Conservation (phyloP, 2,329 filamentous ascomycete species). For the Periglandula ipomoeae region DNA sequence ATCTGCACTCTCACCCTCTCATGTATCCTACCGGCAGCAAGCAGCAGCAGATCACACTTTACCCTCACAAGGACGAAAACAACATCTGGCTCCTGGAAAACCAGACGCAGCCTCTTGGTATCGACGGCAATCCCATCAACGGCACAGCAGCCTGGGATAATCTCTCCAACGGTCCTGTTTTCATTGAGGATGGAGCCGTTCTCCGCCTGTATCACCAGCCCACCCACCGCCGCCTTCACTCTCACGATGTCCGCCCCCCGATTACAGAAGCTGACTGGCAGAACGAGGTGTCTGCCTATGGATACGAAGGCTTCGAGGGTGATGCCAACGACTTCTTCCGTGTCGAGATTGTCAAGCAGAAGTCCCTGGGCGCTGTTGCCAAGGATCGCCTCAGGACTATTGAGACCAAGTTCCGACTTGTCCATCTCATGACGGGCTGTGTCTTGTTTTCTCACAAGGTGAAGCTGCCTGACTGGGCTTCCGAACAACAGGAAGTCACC, state of each 20-base stretch:
- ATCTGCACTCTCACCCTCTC: constrained; percentile 89
- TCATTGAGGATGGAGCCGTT: constrained; percentile 70
- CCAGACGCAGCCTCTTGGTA: constrained; percentile 79
- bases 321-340: constrained; percentile 96
- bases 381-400: constrained; percentile 87
- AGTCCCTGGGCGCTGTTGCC: constrained; percentile 69
- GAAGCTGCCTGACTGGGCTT: constrained; percentile 96
- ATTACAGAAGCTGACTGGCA: constrained; percentile 89
- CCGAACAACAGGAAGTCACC: constrained; percentile 97
- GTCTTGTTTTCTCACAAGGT: constrained; percentile 97
- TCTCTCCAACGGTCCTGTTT: constrained; percentile 47
- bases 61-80: constrained; percentile 98
- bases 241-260: constrained; percentile 83
- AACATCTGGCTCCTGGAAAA: constrained; percentile 94
- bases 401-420: constrained; percentile 89
- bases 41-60: constrained; percentile 96
- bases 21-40: constrained; percentile 98
- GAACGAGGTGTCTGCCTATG: constrained; percentile 92
- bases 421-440: constrained; percentile 96
- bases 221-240: constrained; percentile 86
- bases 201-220: constrained; percentile 75
- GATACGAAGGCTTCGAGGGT: constrained; percentile 91
- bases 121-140: constrained; percentile 66
- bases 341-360: constrained; percentile 84
- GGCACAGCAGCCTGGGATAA: constrained; percentile 80